phyloP scores from a whole-genome alignment of 805 yeast species.

The Candida sithepensis region DNA sequence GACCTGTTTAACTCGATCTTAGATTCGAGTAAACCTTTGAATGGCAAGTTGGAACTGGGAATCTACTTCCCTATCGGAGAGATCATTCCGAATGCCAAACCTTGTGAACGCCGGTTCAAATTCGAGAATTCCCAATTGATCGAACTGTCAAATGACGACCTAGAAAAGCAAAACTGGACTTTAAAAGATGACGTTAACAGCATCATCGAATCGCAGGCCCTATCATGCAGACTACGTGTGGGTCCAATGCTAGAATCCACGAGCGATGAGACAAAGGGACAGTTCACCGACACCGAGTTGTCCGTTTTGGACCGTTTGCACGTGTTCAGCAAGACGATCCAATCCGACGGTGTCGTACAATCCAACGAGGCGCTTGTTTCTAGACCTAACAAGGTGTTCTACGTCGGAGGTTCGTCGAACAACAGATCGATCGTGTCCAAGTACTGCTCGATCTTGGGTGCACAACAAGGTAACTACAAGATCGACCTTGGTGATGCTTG shows the following conservation, averaged over 20 bases:
- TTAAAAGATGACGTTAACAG: slow-evolving; percentile 64
- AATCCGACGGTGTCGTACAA: slow-evolving; percentile 50
- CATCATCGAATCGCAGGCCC: slow-evolving; percentile 83
- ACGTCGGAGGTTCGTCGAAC: slow-evolving; percentile 85
- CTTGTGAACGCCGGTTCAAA: slow-evolving; percentile 55
- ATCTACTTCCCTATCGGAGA: slow-evolving; percentile 88
- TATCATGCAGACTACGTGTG: slow-evolving; percentile 76
- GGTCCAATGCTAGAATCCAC: slow-evolving; percentile 63
- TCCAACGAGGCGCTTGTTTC: slow-evolving; percentile 40
- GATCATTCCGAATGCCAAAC: slow-evolving; percentile 76
- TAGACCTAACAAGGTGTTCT: slow-evolving; percentile 67
- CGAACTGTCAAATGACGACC: slow-evolving; percentile 14
- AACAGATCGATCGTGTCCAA: slow-evolving; percentile 64
- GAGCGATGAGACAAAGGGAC: not conserved
- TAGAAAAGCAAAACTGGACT: slow-evolving; percentile 39
- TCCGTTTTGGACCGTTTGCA: slow-evolving; percentile 22
- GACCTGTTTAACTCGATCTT: slow-evolving; percentile 54
- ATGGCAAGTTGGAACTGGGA: slow-evolving; percentile 52
- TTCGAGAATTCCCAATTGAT: slow-evolving; percentile 28
- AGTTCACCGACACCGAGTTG: slow-evolving; percentile 11
- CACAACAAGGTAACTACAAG: slow-evolving; percentile 58
- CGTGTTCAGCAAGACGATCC: slow-evolving; percentile 33
- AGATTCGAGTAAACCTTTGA: slow-evolving; percentile 31
- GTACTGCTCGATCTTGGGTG: slow-evolving; percentile 70
- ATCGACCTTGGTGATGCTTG: slow-evolving; percentile 85